Conservation (phyloP, 306 rosid genomes). For the Fragaria nilgerrensis region DNA sequence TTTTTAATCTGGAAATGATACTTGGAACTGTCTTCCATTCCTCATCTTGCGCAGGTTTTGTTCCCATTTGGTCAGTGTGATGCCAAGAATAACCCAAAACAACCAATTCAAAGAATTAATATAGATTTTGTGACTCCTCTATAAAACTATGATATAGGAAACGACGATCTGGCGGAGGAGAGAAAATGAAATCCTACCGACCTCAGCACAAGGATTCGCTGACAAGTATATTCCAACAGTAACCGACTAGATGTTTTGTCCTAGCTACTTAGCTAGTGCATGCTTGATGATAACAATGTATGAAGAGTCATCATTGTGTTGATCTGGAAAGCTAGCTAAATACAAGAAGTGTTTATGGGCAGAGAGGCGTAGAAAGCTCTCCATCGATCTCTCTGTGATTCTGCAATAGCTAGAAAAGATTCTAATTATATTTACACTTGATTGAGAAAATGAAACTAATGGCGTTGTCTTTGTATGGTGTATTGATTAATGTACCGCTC, state of each 20-base stretch:
- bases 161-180: not conserved
- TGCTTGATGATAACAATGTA: not conserved
- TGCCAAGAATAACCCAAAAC: constrained; percentile 29
- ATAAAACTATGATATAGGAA: constrained; percentile 19
- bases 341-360: not conserved
- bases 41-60: not conserved
- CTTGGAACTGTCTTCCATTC: not conserved
- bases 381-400: too few species aligned
- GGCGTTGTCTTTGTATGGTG: too few species aligned
- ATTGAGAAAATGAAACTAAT: too few species aligned
- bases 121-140: constrained; percentile 12
- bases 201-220: constrained; percentile 49
- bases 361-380: not conserved
- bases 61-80: constrained; percentile 6
- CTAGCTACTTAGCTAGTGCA: not conserved
- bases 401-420: too few species aligned
- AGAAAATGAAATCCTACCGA: constrained; percentile 35
- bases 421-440: too few species aligned
- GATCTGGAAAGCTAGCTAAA: not conserved
- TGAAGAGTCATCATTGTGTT: not conserved
- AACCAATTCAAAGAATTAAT: constrained; percentile 4
- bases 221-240: constrained; percentile 9
- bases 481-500: too few species aligned
- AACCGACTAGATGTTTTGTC: not conserved
- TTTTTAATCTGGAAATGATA: not conserved